Evolutionary conservation across 805 yeast genomes (phyloP), one percentile per base, ranked within the genome.

Genomic region (Ogataea corticis): DNA sequence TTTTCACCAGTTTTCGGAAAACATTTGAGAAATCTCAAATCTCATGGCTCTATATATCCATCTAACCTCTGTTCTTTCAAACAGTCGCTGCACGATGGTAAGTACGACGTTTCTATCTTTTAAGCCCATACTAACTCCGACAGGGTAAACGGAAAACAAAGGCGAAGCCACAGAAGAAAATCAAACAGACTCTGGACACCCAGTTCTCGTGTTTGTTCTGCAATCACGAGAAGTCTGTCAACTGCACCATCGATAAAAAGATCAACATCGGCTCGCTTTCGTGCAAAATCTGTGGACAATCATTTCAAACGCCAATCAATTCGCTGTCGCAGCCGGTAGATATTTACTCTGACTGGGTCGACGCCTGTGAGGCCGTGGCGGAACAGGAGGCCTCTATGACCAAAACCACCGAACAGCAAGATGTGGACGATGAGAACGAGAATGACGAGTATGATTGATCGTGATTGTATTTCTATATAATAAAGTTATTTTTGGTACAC

Each of bases 261-360:
- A 75, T 83, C 50, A 83, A 87, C 47, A 76, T 92, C 37, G 99
- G 98, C 17, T 80, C 85, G 18, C 68, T 94, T 48, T 82, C 79
- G 51, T 92, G 99, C 66, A 94, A 94, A 62, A 85, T 90, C 28
- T 92, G 99, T 64, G 97, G 97, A 0, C 97, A 91, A 65, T 77
- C 80, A 31, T 92, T 94, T 72, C 97, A 91, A 65, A 80, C 96
- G 3, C 81, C 90, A 38, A 88, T 91, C 55, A 88, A 88, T 64
- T 79, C 88, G 3, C 71, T 85, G 41, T 81, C 89, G 13, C 96
- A 87, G 46, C 96, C 99, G 0, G 90, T 92, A 33, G 99, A 92
- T 68, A 86, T 92, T 13, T 92, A 92, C 63, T 85, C 96, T 39
- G 98, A 92, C 65, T 92, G 99, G 99, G 89, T 89, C 42, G 99